Percentiles rank a stretch among this genome's conserved stretches.
Conservation (phyloP, 202 grass and related monocot genomes). For the Hordeum pubiflorum region DNA sequence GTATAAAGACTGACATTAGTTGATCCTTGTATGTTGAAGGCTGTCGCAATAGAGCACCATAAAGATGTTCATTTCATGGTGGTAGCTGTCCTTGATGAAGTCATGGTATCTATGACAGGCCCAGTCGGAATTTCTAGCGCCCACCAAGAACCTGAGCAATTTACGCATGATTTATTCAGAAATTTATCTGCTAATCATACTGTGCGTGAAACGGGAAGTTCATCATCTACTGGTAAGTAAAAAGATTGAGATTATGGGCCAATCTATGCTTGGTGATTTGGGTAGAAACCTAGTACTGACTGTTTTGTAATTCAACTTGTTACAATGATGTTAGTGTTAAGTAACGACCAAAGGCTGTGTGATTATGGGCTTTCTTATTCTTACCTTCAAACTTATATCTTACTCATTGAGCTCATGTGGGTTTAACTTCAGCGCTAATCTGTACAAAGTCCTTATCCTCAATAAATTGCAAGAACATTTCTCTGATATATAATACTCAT, state of each 20-base stretch:
- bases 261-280: not conserved
- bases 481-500: not conserved
- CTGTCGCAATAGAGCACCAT: slow-evolving; percentile 48
- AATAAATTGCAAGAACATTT: slow-evolving; percentile 16
- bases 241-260: not conserved
- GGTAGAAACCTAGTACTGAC: not conserved
- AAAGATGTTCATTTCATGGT: slow-evolving; percentile 48
- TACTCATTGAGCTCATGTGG: not conserved
- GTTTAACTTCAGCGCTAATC: not conserved
- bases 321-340: not conserved
- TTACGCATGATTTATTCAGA: not conserved
- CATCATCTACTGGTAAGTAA: slow-evolving; percentile 4
- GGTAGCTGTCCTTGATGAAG: slow-evolving; percentile 50
- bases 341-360: not conserved
- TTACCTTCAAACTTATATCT: not conserved
- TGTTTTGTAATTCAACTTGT: not conserved
- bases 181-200: slow-evolving; percentile 18
- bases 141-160: not conserved
- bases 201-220: not conserved
- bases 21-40: slow-evolving; percentile 56
- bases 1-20: slow-evolving; percentile 1
- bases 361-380: not conserved
- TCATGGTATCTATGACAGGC: slow-evolving; percentile 34
- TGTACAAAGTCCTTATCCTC: not conserved
- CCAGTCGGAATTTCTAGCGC: not conserved